Base-by-base conservation (phyloP, 148 eudicot species). In the Vaccinium corymbosum region DNA sequence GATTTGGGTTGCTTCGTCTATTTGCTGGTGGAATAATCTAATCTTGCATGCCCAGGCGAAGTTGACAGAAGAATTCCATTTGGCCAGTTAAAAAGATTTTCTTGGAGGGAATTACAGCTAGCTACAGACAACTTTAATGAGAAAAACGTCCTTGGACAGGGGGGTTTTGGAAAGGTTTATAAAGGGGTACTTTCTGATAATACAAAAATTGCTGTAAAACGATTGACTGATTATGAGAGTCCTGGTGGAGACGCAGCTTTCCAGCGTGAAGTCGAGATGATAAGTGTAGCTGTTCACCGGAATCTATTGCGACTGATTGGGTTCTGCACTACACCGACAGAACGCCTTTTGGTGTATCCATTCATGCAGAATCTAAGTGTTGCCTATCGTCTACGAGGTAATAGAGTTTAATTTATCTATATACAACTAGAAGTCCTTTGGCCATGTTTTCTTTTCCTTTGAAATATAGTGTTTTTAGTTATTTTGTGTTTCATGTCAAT, bases 201-300 rank as follows among this genome's bases (percentile, higher is more conserved):
- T 83, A 93, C 94, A 62, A 95, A 94, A 90, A 89, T 97, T 85
- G 99, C 99, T 53, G 99, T 97, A 82, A 97, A 97, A 85, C 87
- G 99, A 7, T 88, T 97, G 82, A 94, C 91, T 78, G 94, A 97
- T 84, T 92, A 86, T 83, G 94, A 94, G 87, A 94, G 95, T 80
- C 98, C 99, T 1, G 99, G 98, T 86, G 96, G 98, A 13, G 98
- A 97, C 85, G 90, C 93, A 82, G 97, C 99, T 19, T 97, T 97
- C 83, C 97, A 93, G 78, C 94, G 98, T 75, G 99, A 97, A 82
- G 99, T 97, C 86, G 99, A 94, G 94, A 94, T 97, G 99, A 97
- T 97, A 84, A 97, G 99, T 85, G 95, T 97, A 52, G 99, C 99
- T 84, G 97, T 97, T 62, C 99, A 97, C 87, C 90, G 90, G 89